Conservation (phyloP, 1,284 basidiomycete genomes). For the Ganoderma leucocontextum region DNA sequence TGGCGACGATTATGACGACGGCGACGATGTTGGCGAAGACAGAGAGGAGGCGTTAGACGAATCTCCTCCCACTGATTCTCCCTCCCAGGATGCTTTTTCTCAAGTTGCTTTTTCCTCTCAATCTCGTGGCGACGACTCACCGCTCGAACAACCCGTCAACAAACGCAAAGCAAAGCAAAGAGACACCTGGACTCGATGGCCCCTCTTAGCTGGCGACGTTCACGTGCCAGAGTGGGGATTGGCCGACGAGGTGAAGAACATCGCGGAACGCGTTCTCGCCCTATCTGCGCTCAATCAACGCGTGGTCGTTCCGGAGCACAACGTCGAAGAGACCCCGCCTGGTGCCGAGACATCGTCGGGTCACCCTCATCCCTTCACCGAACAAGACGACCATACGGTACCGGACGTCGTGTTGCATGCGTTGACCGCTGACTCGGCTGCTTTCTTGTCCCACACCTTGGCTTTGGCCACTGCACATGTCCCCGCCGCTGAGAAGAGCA, state of each 20-base stretch:
- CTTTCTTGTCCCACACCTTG: slow-evolving; percentile 54
- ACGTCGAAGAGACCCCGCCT: background rate
- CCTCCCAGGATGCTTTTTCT: slow-evolving; percentile 9
- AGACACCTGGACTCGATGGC: slow-evolving; percentile 73
- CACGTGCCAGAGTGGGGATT: slow-evolving; percentile 65
- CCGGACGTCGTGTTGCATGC: slow-evolving; percentile 31
- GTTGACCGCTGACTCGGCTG: slow-evolving; percentile 46
- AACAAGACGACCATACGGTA: slow-evolving; percentile 44
- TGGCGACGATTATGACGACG: background rate
- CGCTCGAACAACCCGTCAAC: slow-evolving; percentile 17
- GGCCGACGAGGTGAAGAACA: slow-evolving; percentile 61
- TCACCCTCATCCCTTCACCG: slow-evolving; percentile 42
- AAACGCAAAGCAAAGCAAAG: slow-evolving; percentile 31
- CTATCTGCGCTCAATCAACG: slow-evolving; percentile 8
- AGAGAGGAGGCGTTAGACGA: background rate
- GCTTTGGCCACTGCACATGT: slow-evolving; percentile 54
- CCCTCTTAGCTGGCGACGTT: slow-evolving; percentile 63
- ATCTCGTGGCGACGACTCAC: slow-evolving; percentile 16
- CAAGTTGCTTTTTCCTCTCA: slow-evolving; percentile 23
- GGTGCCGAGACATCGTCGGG: slow-evolving; percentile 18
- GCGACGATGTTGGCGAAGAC: slow-evolving; percentile 12
- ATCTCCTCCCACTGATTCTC: slow-evolving; percentile 21
- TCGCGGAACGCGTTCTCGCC: slow-evolving; percentile 45
- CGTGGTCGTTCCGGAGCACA: slow-evolving; percentile 10
- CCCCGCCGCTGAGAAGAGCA: slow-evolving; percentile 53